These are phyloP conservation scores for Leptographium flavum DNA, from an alignment of 2,329 filamentous ascomycete genomes.

Conservation along the genomic window DNA sequence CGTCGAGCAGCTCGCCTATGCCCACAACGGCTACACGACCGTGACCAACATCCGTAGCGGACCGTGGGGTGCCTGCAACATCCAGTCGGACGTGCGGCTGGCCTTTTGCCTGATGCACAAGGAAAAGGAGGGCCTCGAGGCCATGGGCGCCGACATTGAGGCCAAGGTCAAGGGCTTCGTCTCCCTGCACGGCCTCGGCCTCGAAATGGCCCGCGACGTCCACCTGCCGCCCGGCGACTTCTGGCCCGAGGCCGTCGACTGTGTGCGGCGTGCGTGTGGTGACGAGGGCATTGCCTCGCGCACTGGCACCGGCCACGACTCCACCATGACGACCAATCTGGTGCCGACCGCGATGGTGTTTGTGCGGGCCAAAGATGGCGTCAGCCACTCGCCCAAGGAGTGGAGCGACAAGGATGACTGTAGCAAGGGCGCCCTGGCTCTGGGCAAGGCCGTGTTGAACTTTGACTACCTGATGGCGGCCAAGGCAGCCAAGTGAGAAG, in stretches of 20 bases:
- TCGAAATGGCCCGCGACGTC: neutral
- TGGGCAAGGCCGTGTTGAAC: neutral
- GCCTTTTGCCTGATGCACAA: conserved; percentile 3
- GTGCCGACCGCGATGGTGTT: conserved; percentile 2
- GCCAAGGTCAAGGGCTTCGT: neutral
- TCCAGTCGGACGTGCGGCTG: conserved; percentile 1
- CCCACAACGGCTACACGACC: neutral
- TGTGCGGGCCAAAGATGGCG: conserved; percentile 2
- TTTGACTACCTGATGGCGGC: neutral
- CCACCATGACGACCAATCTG: neutral
- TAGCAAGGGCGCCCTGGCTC: neutral
- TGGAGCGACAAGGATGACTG: conserved; percentile 3
- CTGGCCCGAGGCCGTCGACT: conserved; percentile 2
- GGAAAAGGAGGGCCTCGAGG: neutral
- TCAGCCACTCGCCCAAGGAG: conserved; percentile 1
- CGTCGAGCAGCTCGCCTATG: neutral
- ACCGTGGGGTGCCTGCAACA: conserved; percentile 1
- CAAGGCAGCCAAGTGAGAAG: neutral
- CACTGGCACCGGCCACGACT: conserved; percentile 1
- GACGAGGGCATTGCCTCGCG: neutral
- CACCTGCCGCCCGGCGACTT: neutral
- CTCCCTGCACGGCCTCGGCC: neutral
- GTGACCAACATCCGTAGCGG: conserved; percentile 2
- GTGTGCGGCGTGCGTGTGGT: neutral
- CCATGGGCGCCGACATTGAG: neutral